Percentiles rank a stretch among this genome's conserved stretches.
These are phyloP conservation scores for Calonectria honghensis DNA, from an alignment of 2,329 filamentous ascomycete species.

Conservation along the genomic window DNA sequence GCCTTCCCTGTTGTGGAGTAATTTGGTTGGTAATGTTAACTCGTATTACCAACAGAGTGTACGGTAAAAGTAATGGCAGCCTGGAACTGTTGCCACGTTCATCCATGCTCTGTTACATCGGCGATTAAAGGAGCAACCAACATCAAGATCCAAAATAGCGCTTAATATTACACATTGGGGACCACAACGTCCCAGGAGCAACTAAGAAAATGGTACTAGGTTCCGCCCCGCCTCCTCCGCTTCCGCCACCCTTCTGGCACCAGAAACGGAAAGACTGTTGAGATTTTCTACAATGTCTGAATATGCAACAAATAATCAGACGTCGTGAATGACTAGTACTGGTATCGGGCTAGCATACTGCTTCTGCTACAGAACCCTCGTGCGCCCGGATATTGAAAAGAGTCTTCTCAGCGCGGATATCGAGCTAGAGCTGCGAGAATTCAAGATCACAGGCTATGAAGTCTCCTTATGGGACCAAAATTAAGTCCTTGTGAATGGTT, in stretches of 20 bases:
- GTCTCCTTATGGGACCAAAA: no score
- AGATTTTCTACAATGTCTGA: not conserved
- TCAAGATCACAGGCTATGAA: not conserved
- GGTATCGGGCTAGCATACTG: not conserved
- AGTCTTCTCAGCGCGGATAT: not conserved
- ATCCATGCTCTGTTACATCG: not conserved
- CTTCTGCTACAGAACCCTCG: not conserved
- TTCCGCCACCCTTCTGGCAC: not conserved
- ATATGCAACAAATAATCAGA: fast-evolving
- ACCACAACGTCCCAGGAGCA: not conserved
- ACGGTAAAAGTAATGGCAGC: not conserved
- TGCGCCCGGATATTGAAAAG: not conserved
- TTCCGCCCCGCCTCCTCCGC: not conserved
- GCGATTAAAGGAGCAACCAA: not conserved
- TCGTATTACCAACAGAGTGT: not conserved
- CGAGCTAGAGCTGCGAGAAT: not conserved
- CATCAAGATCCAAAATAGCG: not conserved
- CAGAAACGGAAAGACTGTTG: no score
- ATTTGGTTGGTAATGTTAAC: not conserved
- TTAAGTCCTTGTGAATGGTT: no score
- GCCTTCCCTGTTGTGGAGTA: not conserved
- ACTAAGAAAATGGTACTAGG: not conserved
- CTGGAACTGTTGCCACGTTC: not conserved
- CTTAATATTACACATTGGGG: not conserved
- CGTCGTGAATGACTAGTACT: not conserved